Evolutionary conservation across 306 rosid genomes (phyloP), one percentile per base, ranked within the genome.

Genomic region (Lathyrus tuberosus): DNA sequence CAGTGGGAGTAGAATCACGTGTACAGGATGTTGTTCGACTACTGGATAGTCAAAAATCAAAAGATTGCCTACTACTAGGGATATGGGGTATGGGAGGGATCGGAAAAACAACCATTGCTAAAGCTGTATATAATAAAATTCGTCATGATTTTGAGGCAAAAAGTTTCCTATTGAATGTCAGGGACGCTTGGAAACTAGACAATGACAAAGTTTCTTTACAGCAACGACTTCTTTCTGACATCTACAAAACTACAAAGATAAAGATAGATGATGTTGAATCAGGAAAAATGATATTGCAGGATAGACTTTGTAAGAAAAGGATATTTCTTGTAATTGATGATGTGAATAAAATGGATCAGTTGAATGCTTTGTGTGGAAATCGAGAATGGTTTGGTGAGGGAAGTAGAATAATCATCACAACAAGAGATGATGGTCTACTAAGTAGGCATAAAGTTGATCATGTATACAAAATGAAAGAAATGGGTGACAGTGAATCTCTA

Each of bases 51-150:
- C 28, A 46, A 10, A 1, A 2, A 10, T 22, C 62, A 22, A 46
- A 46, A 2, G 30, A 48, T 46, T 40, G 59, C 20, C 0, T 30
- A 46, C 3, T 76, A 30, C n/a, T 62, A 5, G 80, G 80, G 16
- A 62, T 76, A 11, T 76, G 76, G 76, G 79, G 74, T 49, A 49
- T 49, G 56, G 56, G 56, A 49, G 56, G 52, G 16, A 6, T 47
- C 3, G 52, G 52, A 8, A 47, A 56, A 56, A 56, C 62, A 22
- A 56, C 62, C 1, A 26, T 56, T 26, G 62, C 60, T 11, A 67
- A 67, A 31, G 47, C 60, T 1, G 6, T 18, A 5, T 67, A 67
- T 47, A 67, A 48, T 11, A 4, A 60, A 62, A 22, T 48, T 12
- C 9, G 12, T 8, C 15, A 22, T 3, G 7, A n/a, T 0, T 49